Percentiles rank a stretch among this genome's conserved stretches.
These are phyloP conservation scores for Hibiscus syriacus DNA, from an alignment of 345 rosid genomes.

Conservation along the genomic window DNA sequence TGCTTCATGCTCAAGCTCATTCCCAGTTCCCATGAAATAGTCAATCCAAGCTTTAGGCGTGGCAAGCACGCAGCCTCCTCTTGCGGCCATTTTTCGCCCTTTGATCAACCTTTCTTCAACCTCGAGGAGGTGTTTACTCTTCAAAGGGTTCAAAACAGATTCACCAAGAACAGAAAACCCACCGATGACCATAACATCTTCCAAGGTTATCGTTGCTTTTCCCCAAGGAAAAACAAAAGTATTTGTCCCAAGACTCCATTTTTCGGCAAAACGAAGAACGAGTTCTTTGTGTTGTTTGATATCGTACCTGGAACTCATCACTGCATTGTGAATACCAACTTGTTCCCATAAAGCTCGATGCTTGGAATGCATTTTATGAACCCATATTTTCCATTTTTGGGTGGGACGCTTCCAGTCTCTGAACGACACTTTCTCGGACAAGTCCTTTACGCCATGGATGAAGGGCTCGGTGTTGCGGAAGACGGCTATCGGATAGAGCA, in stretches of 20 bases:
- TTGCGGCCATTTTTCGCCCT: not conserved
- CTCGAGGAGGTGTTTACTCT: not conserved
- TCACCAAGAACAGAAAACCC: slow-evolving; percentile 41
- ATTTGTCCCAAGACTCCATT: slow-evolving; percentile 42
- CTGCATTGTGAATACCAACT: slow-evolving; percentile 38
- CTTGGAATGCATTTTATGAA: slow-evolving; percentile 19
- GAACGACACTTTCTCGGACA: slow-evolving; percentile 18
- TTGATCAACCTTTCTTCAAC: not conserved
- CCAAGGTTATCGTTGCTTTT: slow-evolving; percentile 43
- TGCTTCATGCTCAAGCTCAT: slow-evolving; percentile 37
- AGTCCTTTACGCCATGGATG: not conserved
- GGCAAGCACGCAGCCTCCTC: not conserved
- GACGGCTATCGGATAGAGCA: no score
- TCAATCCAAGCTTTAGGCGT: slow-evolving; percentile 17
- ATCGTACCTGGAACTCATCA: slow-evolving; percentile 23
- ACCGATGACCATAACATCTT: slow-evolving; percentile 33
- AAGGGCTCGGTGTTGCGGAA: no score
- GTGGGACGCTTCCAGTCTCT: slow-evolving; percentile 21
- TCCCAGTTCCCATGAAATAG: slow-evolving; percentile 25
- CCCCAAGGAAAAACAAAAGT: slow-evolving; percentile 51
- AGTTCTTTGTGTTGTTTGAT: slow-evolving; percentile 15
- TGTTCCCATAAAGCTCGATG: slow-evolving; percentile 25
- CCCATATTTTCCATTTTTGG: slow-evolving; percentile 33
- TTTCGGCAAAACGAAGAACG: slow-evolving; percentile 28
- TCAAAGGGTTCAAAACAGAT: slow-evolving; percentile 22